Conservation (phyloP, 306 rosid genomes). For the Fragaria vesca region DNA sequence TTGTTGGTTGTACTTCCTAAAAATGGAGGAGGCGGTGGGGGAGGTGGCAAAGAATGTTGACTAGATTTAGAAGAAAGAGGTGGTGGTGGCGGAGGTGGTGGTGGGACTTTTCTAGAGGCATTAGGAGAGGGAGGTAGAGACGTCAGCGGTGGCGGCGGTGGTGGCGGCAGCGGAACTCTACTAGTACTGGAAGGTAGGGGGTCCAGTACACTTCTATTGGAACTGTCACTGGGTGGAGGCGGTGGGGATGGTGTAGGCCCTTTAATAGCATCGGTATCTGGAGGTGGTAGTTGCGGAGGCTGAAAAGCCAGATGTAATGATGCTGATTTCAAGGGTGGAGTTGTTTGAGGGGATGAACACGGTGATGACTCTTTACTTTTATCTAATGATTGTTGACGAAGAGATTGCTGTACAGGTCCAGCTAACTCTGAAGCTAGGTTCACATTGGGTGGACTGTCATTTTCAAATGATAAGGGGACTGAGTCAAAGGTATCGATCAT, state of each 20-base stretch:
- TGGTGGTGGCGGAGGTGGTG: constrained; percentile 11
- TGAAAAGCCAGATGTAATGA: constrained; percentile 18
- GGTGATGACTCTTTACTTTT: constrained; percentile 35
- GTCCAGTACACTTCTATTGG: not conserved
- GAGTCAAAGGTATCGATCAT: constrained; percentile 45
- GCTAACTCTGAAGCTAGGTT: constrained; percentile 33
- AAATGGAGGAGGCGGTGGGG: constrained; percentile 24
- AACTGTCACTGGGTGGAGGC: not conserved
- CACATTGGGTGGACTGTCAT: constrained; percentile 34
- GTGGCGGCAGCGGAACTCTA: constrained; percentile 6
- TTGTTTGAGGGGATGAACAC: constrained; percentile 38
- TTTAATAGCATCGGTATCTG: not conserved
- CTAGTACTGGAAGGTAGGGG: not conserved
- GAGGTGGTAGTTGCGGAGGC: constrained; percentile 3
- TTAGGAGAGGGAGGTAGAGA: constrained; percentile 25
- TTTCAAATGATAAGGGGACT: constrained; percentile 40
- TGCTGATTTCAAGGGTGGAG: constrained; percentile 6
- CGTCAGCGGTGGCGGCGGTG: constrained; percentile 2
- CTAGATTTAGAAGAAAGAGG: constrained; percentile 25
- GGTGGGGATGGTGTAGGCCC: not conserved
- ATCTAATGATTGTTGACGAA: constrained; percentile 24
- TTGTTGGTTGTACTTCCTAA: constrained; percentile 18
- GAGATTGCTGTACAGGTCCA: constrained; percentile 30
- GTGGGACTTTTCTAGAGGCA: constrained; percentile 4
- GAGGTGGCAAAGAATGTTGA: constrained; percentile 19